Evolutionary conservation across 192 early-diverging fungal species (phyloP), one percentile per base, ranked within the genome.

Genomic region (Coemansia sp.): DNA sequence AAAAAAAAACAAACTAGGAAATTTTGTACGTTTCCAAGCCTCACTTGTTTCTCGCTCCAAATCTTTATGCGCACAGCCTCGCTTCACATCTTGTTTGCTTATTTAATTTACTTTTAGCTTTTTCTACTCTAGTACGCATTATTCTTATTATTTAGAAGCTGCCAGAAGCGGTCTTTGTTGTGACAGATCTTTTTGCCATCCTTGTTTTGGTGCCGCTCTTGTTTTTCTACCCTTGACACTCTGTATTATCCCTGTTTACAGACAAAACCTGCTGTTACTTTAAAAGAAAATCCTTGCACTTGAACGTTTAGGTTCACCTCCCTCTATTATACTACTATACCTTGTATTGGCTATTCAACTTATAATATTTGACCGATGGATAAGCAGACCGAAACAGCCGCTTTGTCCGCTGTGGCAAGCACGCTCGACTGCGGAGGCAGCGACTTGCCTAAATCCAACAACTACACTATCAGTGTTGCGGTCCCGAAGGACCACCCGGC

Each of bases 61-160:
- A 50, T 23, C 43, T 50, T 50, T 50, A 50, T 50, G 48, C 48
- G 48, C 48, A 50, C 48, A 23, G 48, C 48, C 48, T 50, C 48
- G 48, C 48, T 50, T 50, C 48, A 22, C 48, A 22, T 13, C 22
- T 50, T 10, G n/a, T 46, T 50, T 50, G 7, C 48, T 50, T 50
- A 50, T 20, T 50, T 50, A 50, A 23, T 50, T 50, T 46, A 19
- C 17, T 50, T 20, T 19, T 19, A 50, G 9, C 22, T 11, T 50
- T 49, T 20, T 25, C 20, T 50, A 45, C 42, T 45, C 20, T 50
- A 50, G 48, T 23, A 25, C 48, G 13, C 22, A 50, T 23, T 50
- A 50, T 50, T 50, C 7, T 50, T 23, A 50, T 23, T 50, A 50
- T 50, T 50, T 50, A 13, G 48, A 50, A 50, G 48, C 19, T n/a